Base-by-base conservation (phyloP, 768 basidiomycete species). In the Collybiopsis luxurians region DNA sequence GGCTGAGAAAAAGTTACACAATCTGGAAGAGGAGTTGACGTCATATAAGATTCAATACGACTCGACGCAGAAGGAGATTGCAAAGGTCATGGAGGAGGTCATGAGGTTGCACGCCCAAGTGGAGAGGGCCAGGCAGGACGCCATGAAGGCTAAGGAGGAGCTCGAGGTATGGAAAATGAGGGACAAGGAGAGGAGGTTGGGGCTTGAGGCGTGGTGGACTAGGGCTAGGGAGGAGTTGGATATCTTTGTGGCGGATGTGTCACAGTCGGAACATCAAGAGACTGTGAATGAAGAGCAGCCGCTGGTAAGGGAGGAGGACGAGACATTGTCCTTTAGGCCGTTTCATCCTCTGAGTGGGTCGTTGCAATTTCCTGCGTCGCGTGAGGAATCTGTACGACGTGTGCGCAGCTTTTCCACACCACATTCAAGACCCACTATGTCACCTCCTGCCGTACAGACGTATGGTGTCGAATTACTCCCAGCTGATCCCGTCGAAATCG, bases 201-300 rank as follows among this genome's bases (percentile, higher is more conserved):
- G 54, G 17, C 47, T 55, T 27, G 54, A 55, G 34, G 54, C 26
- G 10, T 43, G 54, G 6, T 55, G 54, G 54, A 55, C 36, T 26
- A 34, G 54, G 19, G 54, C 54, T 27, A 55, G 54, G 40, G 45
- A 46, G 13, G 54, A 55, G 24, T 46, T 55, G 23, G 54, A 44
- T 36, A 31, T 27, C 34, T 2, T 30, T 31, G 31, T 21, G 15
- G 44, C 24, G 34, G 19, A 17, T 31, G 45, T 27, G 12, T 23
- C 47, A 2, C 28, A 34, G 40, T 55, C 26, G 17, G 42, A 5
- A 5, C 6, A 34, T 5, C 31, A 5, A 34, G 31, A 34, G 31
- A 21, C 13, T 19, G 9, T 10, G 44, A 28, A 10, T 17, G 17
- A 4, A 13, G 19, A 39, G 23, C 21, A 17, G 40, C 21, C 5